Evolutionary conservation across 768 basidiomycete genomes (phyloP).

Genomic region (Rhizopogon rudus): DNA sequence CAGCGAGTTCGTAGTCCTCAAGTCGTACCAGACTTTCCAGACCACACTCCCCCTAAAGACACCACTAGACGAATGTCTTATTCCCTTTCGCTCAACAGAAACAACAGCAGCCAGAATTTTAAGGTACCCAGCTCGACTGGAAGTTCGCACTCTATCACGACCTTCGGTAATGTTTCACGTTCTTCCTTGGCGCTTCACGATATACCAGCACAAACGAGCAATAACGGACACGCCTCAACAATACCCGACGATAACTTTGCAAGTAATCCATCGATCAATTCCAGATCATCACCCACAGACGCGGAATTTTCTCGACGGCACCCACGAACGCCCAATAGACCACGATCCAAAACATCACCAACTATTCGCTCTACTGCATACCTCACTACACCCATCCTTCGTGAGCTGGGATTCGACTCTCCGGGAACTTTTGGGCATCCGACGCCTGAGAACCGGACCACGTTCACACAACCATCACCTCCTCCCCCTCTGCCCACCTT

Average conservation of each 20-base stretch:
- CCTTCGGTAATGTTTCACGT: slow-evolving; percentile 15
- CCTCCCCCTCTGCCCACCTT: slow-evolving; percentile 55
- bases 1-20: slow-evolving; percentile 11
- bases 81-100: slow-evolving; percentile 17
- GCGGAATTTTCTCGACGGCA: slow-evolving; percentile 21
- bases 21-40: slow-evolving; percentile 13
- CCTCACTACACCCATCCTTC: slow-evolving; percentile 23
- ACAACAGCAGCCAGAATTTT: background rate
- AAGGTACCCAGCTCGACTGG: slow-evolving; percentile 9
- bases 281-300: slow-evolving; percentile 25
- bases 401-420: slow-evolving; percentile 24
- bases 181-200: slow-evolving; percentile 8
- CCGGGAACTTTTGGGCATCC: slow-evolving; percentile 38
- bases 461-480: slow-evolving; percentile 26
- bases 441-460: slow-evolving; percentile 24
- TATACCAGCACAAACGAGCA: background rate
- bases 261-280: slow-evolving; percentile 14
- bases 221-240: background rate
- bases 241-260: background rate
- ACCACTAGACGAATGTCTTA: slow-evolving; percentile 9
- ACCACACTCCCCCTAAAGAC: slow-evolving; percentile 7
- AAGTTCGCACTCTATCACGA: slow-evolving; percentile 15
- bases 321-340: slow-evolving; percentile 21
- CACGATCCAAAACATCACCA: slow-evolving; percentile 15
- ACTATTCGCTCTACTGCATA: slow-evolving; percentile 6